Base-by-base conservation (phyloP, 1,284 basidiomycete genomes). In the Mycosarcoma maydis region DNA sequence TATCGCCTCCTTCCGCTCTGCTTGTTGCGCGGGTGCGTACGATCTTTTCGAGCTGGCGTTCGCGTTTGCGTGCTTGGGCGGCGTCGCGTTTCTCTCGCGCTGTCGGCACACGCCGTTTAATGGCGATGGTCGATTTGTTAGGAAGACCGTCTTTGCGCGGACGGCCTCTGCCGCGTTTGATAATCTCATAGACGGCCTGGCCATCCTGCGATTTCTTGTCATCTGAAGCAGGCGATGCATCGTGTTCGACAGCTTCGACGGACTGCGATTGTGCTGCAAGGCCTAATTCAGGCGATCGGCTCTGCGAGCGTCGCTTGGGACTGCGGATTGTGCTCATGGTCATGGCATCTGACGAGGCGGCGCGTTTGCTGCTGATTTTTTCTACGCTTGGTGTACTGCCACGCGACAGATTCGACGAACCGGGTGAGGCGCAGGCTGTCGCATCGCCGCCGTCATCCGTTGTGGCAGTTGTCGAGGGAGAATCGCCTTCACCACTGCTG, bases 241-340 rank as follows among this genome's bases (percentile, higher is more conserved):
- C 37, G 8, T 32, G 20, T 4, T 22, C 16, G 0, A 24, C 45
- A 7, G 39, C 27, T 11, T 48, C 50, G 19, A 38, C 37, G 7
- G 38, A 3, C 17, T 52, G 32, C 9, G 56, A 37, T 14, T 41
- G 53, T 3, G 56, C 23, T 11, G 36, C 36, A 34, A 44, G 30
- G 26, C 49, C 33, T 8, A 52, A 20, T 20, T 53, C 69, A 19
- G 73, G 70, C 19, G 73, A 75, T 24, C 73, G 37, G 46, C 70
- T 73, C 40, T 65, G 53, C n/a, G 70, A 73, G 3, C 70, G 66
- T 24, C 73, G 47, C 48, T 75, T 75, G n/a, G 71, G 70, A 46
- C 70, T 75, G 30, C 73, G 69, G 22, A 73, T 65, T 45, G 54
- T 61, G 49, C 54, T 59, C 57, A 65, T 62, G 24, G 34, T 56